Base-by-base conservation (phyloP, 805 yeast species). In the Myxozyma sirexii region DNA sequence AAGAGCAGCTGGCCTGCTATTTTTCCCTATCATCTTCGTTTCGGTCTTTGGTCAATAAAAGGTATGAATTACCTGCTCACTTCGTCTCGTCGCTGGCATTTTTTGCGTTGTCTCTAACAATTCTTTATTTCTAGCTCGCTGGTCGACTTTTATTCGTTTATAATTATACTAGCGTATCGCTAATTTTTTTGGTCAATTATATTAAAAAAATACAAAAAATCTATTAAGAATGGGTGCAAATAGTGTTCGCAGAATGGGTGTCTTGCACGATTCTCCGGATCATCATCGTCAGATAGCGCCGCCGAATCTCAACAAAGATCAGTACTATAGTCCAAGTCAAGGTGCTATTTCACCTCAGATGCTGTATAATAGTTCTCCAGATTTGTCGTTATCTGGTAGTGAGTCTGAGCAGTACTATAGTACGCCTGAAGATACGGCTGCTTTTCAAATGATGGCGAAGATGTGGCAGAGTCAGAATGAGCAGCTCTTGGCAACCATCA, bases 1-100 rank as follows among this genome's bases (percentile, higher is more conserved):
- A 53, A 43, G 24, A 19, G 57, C 64, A 60, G 64, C 64, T 60
- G 64, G 64, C 37, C 64, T 60, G 64, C 51, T 27, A 15, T 50
- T 37, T 13, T 55, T 59, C 44, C 49, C 55, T 26, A 35, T 35
- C 41, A 29, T 6, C 27, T 59, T 54, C 59, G 2, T 19, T 54
- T 54, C 43, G 24, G 17, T n/a, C 37, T 48, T 31, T 19, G 39
- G 45, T 37, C 12, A 24, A n/a, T 24, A 39, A 38, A 39, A 53
- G 51, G 50, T 52, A 50, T 5, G 15, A 38, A 13, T 17, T 17
- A 17, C 19, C n/a, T 38, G n/a, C 42, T n/a, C n/a, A n/a, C n/a
- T n/a, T n/a, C n/a, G n/a, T n/a, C n/a, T n/a, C n/a, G n/a, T n/a
- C n/a, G n/a, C n/a, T n/a, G n/a, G n/a, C n/a, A n/a, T n/a, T n/a